Percentiles rank a stretch among this genome's conserved stretches.
phyloP scores from a whole-genome alignment of 352 stramenopile genomes.

The Plasmopara muralis region DNA sequence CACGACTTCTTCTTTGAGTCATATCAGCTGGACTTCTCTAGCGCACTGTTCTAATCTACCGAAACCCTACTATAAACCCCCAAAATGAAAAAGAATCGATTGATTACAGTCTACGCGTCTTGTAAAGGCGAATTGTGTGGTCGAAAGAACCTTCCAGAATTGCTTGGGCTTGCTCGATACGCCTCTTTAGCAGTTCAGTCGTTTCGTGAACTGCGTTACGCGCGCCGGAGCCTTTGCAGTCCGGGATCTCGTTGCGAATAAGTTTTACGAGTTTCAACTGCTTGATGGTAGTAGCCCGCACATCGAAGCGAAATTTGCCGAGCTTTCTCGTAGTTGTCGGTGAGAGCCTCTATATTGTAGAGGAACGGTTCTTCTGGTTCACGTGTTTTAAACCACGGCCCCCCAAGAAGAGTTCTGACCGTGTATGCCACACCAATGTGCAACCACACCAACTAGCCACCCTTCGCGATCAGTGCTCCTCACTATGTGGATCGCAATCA shows the following conservation, averaged over 20 bases:
- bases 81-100: not conserved
- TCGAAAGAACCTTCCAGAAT: slow-evolving; percentile 5
- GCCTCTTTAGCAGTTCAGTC: slow-evolving; percentile 4
- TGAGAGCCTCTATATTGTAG: slow-evolving; percentile 7
- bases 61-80: too few species aligned
- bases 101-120: slow-evolving; percentile 1
- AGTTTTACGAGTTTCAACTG: slow-evolving; percentile 11
- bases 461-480: too few species aligned
- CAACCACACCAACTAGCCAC: too few species aligned
- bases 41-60: too few species aligned
- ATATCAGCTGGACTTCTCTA: too few species aligned
- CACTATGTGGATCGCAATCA: too few species aligned
- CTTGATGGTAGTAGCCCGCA: slow-evolving; percentile 11
- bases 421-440: too few species aligned
- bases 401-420: too few species aligned
- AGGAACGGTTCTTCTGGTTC: slow-evolving; percentile 7
- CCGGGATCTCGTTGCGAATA: slow-evolving; percentile 10
- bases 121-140: not conserved
- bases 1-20: slow-evolving; percentile 2
- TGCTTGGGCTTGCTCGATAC: not conserved
- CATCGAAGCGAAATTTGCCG: slow-evolving; percentile 4
- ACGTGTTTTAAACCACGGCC: too few species aligned
- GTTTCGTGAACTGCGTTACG: slow-evolving; percentile 5
- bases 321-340: slow-evolving; percentile 1
- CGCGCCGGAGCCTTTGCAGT: slow-evolving; percentile 3